These are phyloP conservation scores for Xylaria grammica DNA, from an alignment of 495 filamentous ascomycete species.

Conservation along the genomic window DNA sequence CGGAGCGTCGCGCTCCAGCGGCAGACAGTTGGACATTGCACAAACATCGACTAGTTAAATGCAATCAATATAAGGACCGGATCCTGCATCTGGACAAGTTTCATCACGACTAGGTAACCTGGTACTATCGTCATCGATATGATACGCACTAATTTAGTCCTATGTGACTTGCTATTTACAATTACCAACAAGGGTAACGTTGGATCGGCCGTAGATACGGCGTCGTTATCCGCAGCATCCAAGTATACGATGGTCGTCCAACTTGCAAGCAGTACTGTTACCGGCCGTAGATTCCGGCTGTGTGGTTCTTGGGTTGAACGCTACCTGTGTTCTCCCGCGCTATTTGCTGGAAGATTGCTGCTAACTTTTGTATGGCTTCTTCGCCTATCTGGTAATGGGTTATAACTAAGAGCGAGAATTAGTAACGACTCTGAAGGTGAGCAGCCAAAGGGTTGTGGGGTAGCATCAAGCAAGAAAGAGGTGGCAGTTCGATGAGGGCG, in stretches of 20 bases:
- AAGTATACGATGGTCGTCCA: not conserved
- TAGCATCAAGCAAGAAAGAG: not conserved
- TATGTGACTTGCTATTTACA: not conserved
- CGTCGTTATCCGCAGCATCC: not conserved
- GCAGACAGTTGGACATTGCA: constrained; percentile 1
- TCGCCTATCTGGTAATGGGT: constrained; percentile 68
- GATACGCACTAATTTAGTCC: not conserved
- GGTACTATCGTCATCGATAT: not conserved
- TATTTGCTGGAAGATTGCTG: constrained; percentile 50
- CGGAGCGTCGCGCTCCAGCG: not conserved
- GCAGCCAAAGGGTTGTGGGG: not conserved
- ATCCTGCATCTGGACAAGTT: not conserved
- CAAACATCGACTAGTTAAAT: not conserved
- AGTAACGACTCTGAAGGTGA: not conserved
- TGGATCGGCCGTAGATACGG: not conserved
- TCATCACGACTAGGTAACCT: not conserved
- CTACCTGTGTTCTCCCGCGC: constrained; percentile 24
- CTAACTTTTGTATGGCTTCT: constrained; percentile 55
- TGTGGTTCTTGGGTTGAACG: not conserved
- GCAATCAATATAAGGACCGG: constrained; percentile 9
- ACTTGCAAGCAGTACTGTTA: constrained; percentile 3
- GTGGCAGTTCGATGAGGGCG: not conserved
- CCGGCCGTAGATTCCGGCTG: constrained; percentile 7
- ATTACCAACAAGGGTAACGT: not conserved
- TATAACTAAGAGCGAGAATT: constrained; percentile 43